Conservation (phyloP, 2,329 filamentous ascomycete genomes). For the Alternaria sp. region DNA sequence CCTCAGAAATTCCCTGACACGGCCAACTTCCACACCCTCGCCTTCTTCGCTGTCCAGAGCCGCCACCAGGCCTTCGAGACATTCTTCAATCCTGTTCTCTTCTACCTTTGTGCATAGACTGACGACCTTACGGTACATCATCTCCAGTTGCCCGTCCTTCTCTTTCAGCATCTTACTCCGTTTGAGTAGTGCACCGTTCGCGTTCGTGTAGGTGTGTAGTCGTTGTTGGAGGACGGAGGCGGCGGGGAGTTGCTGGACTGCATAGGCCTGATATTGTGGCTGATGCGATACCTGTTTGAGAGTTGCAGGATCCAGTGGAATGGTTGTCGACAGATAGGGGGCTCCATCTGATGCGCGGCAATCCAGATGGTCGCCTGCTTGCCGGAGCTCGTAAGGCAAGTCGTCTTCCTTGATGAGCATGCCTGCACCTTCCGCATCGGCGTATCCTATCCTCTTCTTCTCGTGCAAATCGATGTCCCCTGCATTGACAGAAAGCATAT, state of each 20-base stretch:
- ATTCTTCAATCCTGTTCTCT: conserved; percentile 78
- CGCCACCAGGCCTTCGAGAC: conserved; percentile 78
- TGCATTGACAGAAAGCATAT: conserved; percentile 56
- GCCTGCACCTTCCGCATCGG: conserved; percentile 50
- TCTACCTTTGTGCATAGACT: conserved; percentile 82
- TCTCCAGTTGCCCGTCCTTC: conserved; percentile 81
- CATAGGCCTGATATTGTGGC: conserved; percentile 15
- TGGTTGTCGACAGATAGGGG: conserved; percentile 35
- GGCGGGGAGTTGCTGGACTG: conserved; percentile 25
- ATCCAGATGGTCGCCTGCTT: conserved; percentile 35
- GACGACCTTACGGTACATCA: conserved; percentile 88
- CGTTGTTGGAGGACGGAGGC: conserved; percentile 64
- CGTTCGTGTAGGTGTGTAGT: conserved; percentile 71
- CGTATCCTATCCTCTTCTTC: conserved; percentile 53
- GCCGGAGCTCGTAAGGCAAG: conserved; percentile 37
- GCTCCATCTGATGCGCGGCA: conserved; percentile 39
- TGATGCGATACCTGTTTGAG: conserved; percentile 39
- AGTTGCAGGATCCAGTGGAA: conserved; percentile 27
- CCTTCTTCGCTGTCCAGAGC: conserved; percentile 86
- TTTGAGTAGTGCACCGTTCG: conserved; percentile 71
- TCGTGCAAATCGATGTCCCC: conserved; percentile 51
- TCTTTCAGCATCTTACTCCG: conserved; percentile 75
- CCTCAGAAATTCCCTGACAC: conserved; percentile 79
- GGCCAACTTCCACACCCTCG: conserved; percentile 72
- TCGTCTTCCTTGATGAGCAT: conserved; percentile 36